These are phyloP conservation scores for Pseudopyricularia cyperi DNA, from an alignment of 2,329 filamentous ascomycete genomes.

Conservation along the genomic window DNA sequence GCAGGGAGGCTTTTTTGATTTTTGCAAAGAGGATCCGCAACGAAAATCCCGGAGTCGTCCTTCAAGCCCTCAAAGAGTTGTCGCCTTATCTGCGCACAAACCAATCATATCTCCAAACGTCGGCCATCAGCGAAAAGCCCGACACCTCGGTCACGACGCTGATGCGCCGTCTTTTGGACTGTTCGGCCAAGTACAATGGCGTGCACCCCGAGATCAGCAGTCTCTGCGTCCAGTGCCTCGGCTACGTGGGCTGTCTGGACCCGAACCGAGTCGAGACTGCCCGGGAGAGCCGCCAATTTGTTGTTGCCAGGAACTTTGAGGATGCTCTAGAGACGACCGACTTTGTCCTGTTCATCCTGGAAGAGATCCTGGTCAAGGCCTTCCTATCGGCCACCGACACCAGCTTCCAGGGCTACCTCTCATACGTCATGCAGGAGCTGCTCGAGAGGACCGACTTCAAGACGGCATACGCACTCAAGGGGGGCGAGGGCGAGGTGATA, in stretches of 20 bases:
- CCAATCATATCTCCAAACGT: constrained; percentile 67
- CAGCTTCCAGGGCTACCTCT: constrained; percentile 77
- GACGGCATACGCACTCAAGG: constrained; percentile 32
- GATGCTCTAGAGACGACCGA: constrained; percentile 65
- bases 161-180: constrained; percentile 71
- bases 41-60: constrained; percentile 76
- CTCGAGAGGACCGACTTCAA: constrained; percentile 66
- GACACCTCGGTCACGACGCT: constrained; percentile 60
- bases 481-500: constrained; percentile 39
- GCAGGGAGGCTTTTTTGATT: constrained; percentile 52
- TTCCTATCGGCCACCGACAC: constrained; percentile 87
- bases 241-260: constrained; percentile 82
- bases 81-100: constrained; percentile 57
- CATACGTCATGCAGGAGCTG: constrained; percentile 88
- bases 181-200: constrained; percentile 66
- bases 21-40: constrained; percentile 65
- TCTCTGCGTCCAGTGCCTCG: constrained; percentile 70
- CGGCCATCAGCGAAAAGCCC: constrained; percentile 72
- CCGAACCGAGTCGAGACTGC: constrained; percentile 76
- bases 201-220: constrained; percentile 53
- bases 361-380: constrained; percentile 78
- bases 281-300: constrained; percentile 67
- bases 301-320: constrained; percentile 80
- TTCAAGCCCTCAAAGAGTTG: constrained; percentile 69
- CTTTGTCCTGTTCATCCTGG: constrained; percentile 74